Base-by-base conservation (phyloP, 805 yeast species). In the Schwanniomyces vanrijiae region DNA sequence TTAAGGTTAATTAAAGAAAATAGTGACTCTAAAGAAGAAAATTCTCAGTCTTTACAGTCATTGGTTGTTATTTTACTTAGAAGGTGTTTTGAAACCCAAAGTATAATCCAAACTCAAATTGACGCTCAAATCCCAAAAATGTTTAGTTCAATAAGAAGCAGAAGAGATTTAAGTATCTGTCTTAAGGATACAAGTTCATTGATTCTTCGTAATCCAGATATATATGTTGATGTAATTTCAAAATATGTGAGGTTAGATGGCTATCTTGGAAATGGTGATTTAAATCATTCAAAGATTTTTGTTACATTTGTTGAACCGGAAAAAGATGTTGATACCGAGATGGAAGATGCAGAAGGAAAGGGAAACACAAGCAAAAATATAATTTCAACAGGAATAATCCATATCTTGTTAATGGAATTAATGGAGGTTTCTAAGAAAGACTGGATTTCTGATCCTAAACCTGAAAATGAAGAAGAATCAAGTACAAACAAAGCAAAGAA, bases 81-180 rank as follows among this genome's bases (percentile, higher is more conserved):
- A 59, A 73, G 86, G 38, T 83, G 90, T 47, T 81, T 84, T 60
- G 97, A 90, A 62, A 77, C 81, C 2, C 61, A 68, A 0, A 75
- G 72, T 0, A 66, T 79, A 10, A 66, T 89, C 4, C 68, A 71
- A 24, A 67, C 68, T 8, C 65, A 78, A 33, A 78, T 88, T 56
- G 55, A 66, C 0, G 68, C 75, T 19, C 90, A 84, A 46, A 60
- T 88, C 9, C 61, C 73, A 3, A 69, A 66, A 21, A 65, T 73
- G 25, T 74, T 83, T 40, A 61, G 62, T 6, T 48, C 62, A 3
- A 46, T 52, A 45, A 49, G 59, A 54, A 44, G 52, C 14, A 64
- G 68, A n/a, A 66, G 77, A n/a, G 83, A 80, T 40, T 61, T 83
- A 37, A 61, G 68, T 13, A 53, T 71, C 1, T 49, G 79, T 19